Conservation (phyloP, 345 rosid species). For the Geranium brycei region DNA sequence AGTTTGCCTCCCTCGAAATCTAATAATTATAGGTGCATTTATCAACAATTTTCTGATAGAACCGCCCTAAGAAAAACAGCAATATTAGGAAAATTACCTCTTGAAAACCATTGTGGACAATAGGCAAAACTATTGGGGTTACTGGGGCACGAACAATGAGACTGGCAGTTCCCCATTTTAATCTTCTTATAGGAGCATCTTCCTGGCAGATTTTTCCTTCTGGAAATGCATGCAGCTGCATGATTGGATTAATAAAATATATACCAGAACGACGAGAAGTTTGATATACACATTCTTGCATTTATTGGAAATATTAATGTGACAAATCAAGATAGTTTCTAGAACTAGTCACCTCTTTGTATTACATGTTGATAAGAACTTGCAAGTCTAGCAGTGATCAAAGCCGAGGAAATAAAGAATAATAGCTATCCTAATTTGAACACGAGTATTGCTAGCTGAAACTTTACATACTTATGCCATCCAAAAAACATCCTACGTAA, state of each 20-base stretch:
- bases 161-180: conserved; percentile 98
- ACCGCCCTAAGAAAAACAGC: neutral
- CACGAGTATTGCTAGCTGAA: neutral
- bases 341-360: neutral
- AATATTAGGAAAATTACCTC: conserved; percentile 34
- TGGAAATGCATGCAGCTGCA: conserved; percentile 81
- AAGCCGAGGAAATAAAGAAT: neutral
- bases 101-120: conserved; percentile 64
- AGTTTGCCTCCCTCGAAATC: neutral
- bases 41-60: neutral
- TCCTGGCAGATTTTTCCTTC: conserved; percentile 88
- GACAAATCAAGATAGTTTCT: neutral
- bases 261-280: no score
- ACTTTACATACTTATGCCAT: neutral
- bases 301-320: no score
- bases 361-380: neutral
- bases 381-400: neutral
- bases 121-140: conserved; percentile 72
- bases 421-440: neutral
- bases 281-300: no score
- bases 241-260: neutral
- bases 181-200: conserved; percentile 55
- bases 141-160: conserved; percentile 62
- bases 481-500: neutral
- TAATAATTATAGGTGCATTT: neutral